phyloP scores from a whole-genome alignment of 1,284 basidiomycete genomes.

The Lignosus rhinocerotis region DNA sequence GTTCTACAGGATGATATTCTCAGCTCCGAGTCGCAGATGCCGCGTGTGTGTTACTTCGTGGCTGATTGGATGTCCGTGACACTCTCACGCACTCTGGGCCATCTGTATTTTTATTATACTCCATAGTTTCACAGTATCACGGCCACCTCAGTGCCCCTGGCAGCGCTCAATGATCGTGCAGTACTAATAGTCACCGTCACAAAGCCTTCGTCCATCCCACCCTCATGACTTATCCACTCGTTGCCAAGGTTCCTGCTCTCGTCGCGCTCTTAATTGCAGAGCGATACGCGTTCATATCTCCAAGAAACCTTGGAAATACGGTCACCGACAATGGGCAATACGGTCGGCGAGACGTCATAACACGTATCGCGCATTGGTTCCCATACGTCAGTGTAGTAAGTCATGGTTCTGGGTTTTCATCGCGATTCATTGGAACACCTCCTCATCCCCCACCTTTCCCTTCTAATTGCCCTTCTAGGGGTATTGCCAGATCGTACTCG shows the following conservation, averaged over 20 bases:
- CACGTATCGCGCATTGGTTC: background rate
- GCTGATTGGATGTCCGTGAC: too few relatives aligned
- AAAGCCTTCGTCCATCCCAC: background rate
- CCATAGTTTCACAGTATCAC: too few relatives aligned
- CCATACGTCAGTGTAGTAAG: background rate
- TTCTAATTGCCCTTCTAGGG: too few relatives aligned
- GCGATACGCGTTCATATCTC: background rate
- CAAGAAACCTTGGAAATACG: background rate
- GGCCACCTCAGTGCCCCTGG: too few relatives aligned
- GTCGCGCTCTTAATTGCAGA: background rate
- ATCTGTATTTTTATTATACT: too few relatives aligned
- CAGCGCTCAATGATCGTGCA: too few relatives aligned
- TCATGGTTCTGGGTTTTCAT: background rate
- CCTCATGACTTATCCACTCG: background rate
- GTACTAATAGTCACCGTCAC: background rate
- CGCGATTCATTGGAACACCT: background rate
- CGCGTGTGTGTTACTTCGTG: too few relatives aligned
- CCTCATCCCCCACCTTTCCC: too few relatives aligned
- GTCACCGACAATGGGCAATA: background rate
- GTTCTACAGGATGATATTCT: too few relatives aligned
- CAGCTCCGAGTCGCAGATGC: too few relatives aligned
- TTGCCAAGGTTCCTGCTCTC: background rate
- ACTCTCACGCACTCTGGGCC: too few relatives aligned
- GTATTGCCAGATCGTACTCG: background rate
- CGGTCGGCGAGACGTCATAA: background rate